Evolutionary conservation across 169 alveolate species (phyloP).

Genomic region (Blepharisma undulans): DNA sequence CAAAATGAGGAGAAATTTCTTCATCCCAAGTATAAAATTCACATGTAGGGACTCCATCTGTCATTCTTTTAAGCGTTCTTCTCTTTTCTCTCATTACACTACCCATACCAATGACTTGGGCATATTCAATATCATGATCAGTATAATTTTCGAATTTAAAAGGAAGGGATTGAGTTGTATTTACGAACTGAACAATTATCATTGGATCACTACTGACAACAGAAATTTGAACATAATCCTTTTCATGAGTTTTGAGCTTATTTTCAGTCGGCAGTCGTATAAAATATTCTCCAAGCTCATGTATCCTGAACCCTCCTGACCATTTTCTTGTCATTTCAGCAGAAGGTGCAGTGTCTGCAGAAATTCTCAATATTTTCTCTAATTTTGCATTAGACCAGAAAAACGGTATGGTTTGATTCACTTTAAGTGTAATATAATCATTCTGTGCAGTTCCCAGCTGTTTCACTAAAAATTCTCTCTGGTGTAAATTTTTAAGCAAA

Average conservation of each 20-base stretch:
- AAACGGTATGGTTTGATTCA: neutral
- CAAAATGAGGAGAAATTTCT: constrained; percentile 23
- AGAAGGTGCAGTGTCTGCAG: neutral
- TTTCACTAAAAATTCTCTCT: neutral
- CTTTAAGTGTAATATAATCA: neutral
- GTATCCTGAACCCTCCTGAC: constrained; percentile 23
- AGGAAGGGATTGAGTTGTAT: neutral
- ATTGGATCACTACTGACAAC: constrained; percentile 11
- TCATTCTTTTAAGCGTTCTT: neutral
- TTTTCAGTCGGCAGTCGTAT: neutral
- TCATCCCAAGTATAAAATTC: constrained; percentile 36
- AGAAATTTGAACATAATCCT: neutral
- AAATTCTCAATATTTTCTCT: neutral
- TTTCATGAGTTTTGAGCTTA: neutral
- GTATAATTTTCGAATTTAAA: constrained; percentile 25
- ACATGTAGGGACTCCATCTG: neutral
- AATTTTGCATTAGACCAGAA: neutral
- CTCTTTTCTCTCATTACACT: neutral
- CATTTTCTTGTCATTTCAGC: neutral
- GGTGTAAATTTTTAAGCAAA: neutral
- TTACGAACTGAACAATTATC: constrained; percentile 11
- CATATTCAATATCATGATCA: neutral
- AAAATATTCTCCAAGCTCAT: constrained; percentile 28
- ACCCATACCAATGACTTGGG: neutral
- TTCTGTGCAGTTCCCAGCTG: neutral